Percentiles rank a stretch among this genome's conserved stretches.
Evolutionary conservation across 2,329 filamentous ascomycete genomes (phyloP).

Genomic region (Fusarium incarnatum): DNA sequence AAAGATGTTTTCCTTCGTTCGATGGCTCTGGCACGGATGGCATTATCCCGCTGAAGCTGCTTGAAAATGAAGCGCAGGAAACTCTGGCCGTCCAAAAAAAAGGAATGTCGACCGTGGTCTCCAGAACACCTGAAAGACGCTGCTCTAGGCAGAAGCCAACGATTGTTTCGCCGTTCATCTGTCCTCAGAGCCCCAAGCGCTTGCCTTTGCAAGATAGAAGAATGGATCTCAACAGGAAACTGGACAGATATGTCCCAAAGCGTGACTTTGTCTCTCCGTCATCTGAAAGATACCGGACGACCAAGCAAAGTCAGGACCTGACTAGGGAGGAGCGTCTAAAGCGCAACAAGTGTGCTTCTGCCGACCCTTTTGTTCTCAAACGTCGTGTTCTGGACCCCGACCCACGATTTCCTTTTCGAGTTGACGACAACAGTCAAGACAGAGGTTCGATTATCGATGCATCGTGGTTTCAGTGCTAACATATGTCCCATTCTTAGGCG

Average conservation of each 20-base stretch:
- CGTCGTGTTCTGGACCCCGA: conserved; percentile 37
- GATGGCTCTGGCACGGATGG: conserved; percentile 37
- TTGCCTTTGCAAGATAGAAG: conserved; percentile 14
- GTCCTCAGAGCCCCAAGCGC: background rate
- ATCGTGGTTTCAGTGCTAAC: conserved; percentile 2
- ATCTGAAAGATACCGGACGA: conserved; percentile 60
- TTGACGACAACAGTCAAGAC: conserved; percentile 26
- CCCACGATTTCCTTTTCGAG: conserved; percentile 20
- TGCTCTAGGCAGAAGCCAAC: conserved; percentile 1
- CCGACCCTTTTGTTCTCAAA: conserved; percentile 57
- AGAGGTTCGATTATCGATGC: conserved; percentile 24
- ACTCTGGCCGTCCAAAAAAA: background rate
- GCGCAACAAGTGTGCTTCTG: conserved; percentile 55
- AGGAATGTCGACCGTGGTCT: background rate
- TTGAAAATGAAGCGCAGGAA: conserved; percentile 11
- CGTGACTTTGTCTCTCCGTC: conserved; percentile 52
- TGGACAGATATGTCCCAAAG: conserved; percentile 65
- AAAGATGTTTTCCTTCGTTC: conserved; percentile 16
- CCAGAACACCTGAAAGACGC: conserved; percentile 8
- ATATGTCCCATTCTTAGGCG: conserved; percentile 31
- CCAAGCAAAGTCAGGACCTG: conserved; percentile 57
- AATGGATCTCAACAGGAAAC: conserved; percentile 26
- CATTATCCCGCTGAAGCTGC: background rate
- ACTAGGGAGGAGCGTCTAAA: conserved; percentile 58
- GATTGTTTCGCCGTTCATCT: conserved; percentile 34